Conservation (phyloP, 768 basidiomycete species). For the Mycena vitilis region DNA sequence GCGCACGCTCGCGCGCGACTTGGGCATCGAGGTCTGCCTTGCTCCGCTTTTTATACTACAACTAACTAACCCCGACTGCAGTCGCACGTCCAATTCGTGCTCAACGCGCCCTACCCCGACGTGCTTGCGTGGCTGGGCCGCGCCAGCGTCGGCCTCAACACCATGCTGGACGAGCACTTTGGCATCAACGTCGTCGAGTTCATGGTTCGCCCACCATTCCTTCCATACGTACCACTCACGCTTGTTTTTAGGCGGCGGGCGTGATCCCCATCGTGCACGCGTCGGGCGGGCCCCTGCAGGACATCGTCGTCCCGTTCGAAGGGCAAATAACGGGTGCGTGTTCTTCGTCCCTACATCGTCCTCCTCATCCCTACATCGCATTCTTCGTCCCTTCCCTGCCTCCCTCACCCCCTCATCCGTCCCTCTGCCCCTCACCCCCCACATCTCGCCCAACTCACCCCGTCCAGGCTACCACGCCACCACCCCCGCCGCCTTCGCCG, state of each 20-base stretch:
- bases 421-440: no score
- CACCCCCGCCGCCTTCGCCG: constrained; percentile 72
- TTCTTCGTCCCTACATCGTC: constrained; percentile 17
- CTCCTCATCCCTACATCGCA: no score
- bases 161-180: constrained; percentile 99
- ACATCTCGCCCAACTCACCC: no score
- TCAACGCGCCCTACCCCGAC: constrained; percentile 84
- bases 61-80: neutral
- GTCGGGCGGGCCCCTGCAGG: constrained; percentile 90
- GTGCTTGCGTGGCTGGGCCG: constrained; percentile 78
- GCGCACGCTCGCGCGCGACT: constrained; percentile 64
- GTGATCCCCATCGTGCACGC: constrained; percentile 93
- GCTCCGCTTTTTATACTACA: neutral
- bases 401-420: no score
- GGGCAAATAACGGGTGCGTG: constrained; percentile 73
- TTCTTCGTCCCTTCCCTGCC: no score
- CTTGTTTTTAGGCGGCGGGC: constrained; percentile 84
- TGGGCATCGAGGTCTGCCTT: constrained; percentile 70
- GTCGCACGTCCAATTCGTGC: constrained; percentile 73
- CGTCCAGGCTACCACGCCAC: constrained; percentile 83
- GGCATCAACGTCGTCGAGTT: constrained; percentile 98
- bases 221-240: constrained; percentile 4
- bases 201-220: constrained; percentile 69
- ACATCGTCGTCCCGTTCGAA: constrained; percentile 88
- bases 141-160: constrained; percentile 89